Evolutionary conservation across 163 green algal genomes (phyloP).

Genomic region (Coccomyxa subellipsoidea): DNA sequence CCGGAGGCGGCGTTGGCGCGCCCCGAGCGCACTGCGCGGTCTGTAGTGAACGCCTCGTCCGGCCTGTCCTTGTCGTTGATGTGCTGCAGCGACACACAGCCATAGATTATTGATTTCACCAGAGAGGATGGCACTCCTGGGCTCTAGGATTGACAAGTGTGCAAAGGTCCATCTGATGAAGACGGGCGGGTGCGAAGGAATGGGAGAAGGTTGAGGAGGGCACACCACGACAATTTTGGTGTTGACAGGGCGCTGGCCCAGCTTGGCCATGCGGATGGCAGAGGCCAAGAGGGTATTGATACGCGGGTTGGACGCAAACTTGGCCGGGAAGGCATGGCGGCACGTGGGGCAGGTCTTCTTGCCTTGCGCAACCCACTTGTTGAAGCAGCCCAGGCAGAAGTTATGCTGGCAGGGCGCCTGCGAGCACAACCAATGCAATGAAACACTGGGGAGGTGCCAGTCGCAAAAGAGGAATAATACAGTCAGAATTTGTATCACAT

Average conservation of each 20-base stretch:
- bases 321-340: slow-evolving; percentile 61
- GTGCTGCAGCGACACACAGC: slow-evolving; percentile 25
- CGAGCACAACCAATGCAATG: no score
- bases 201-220: neutral
- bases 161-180: no score
- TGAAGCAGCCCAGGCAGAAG: slow-evolving; percentile 92
- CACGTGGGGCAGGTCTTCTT: slow-evolving; percentile 89
- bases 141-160: no score
- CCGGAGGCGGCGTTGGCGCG: slow-evolving; percentile 81
- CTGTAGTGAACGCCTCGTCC: slow-evolving; percentile 89
- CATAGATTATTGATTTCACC: neutral
- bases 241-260: slow-evolving; percentile 22
- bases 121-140: no score
- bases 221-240: slow-evolving; percentile 31
- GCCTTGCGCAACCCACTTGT: slow-evolving; percentile 63
- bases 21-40: slow-evolving; percentile 73
- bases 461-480: no score
- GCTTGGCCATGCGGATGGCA: slow-evolving; percentile 79
- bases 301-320: slow-evolving; percentile 74
- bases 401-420: slow-evolving; percentile 97
- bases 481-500: neutral
- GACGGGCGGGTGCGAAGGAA: no score
- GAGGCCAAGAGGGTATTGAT: slow-evolving; percentile 86
- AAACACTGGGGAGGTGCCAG: no score
- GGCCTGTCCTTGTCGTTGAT: slow-evolving; percentile 75